These are phyloP conservation scores for Sarocladium oryzae DNA, from an alignment of 2,329 filamentous ascomycete genomes.

Conservation along the genomic window DNA sequence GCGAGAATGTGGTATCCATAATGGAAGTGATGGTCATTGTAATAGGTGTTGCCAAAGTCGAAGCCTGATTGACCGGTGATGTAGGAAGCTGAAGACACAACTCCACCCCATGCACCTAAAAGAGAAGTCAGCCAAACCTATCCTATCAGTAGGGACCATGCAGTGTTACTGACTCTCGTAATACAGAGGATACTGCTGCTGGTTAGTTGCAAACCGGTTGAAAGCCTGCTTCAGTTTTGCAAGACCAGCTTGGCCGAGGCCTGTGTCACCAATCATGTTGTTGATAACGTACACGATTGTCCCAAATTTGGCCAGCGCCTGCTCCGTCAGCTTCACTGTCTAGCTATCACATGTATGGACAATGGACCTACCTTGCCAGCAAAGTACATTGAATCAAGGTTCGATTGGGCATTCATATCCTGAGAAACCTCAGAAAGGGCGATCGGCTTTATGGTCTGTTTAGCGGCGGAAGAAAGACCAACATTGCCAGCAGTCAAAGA, in stretches of 20 bases:
- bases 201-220: constrained; percentile 58
- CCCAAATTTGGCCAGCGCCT: constrained; percentile 72
- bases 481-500: constrained; percentile 31
- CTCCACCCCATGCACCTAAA: constrained; percentile 65
- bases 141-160: background rate
- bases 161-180: constrained; percentile 50
- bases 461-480: constrained; percentile 17
- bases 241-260: constrained; percentile 52
- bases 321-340: background rate
- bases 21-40: constrained; percentile 71
- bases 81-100: constrained; percentile 73
- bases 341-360: background rate
- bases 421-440: constrained; percentile 65
- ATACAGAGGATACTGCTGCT: constrained; percentile 57
- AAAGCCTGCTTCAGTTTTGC: constrained; percentile 60
- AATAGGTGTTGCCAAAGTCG: constrained; percentile 88
- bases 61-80: constrained; percentile 57
- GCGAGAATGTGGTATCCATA: constrained; percentile 88
- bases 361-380: constrained; percentile 62
- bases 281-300: constrained; percentile 60
- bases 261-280: constrained; percentile 53
- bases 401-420: constrained; percentile 64
- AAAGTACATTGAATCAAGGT: constrained; percentile 86
- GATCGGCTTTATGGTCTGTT: constrained; percentile 47
- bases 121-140: constrained; percentile 15